These are phyloP conservation scores for Jatropha podagrica DNA, from an alignment of 441 rosid species.

Conservation along the genomic window DNA sequence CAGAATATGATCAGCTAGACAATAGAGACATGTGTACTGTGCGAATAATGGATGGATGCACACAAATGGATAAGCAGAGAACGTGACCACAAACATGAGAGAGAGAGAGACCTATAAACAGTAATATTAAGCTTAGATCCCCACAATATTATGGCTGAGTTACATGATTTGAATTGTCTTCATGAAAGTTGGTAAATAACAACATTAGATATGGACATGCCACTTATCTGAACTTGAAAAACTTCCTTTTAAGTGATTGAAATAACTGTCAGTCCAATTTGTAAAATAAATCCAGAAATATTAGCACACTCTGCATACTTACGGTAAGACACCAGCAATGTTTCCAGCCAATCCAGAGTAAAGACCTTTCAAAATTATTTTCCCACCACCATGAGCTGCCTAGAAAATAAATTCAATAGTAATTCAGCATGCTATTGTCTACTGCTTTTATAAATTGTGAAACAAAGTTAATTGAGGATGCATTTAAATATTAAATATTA, in stretches of 20 bases:
- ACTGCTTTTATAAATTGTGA: neutral
- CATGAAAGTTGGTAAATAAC: neutral
- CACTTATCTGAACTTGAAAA: neutral
- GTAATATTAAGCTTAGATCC: too few species aligned
- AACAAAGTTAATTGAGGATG: neutral
- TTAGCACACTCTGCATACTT: slow-evolving; percentile 22
- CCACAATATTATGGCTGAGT: neutral
- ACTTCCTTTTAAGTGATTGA: neutral
- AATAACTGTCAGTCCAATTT: neutral
- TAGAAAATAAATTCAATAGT: slow-evolving; percentile 12
- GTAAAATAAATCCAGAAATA: neutral
- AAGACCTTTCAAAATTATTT: slow-evolving; percentile 44
- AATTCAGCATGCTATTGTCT: slow-evolving; percentile 1
- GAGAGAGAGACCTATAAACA: too few species aligned
- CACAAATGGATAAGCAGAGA: neutral
- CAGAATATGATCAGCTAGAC: neutral
- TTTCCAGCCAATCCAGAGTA: slow-evolving; percentile 59
- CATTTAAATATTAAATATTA: neutral
- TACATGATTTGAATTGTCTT: neutral
- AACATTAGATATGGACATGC: neutral
- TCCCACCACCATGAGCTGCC: slow-evolving; percentile 51
- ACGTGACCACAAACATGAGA: too few species aligned
- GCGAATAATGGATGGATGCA: neutral
- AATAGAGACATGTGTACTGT: neutral
- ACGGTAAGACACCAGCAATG: slow-evolving; percentile 58